A percentile compares a stretch with the other conserved stretches of the same genome.
phyloP scores from a whole-genome alignment of 768 basidiomycete genomes.

The Kwoniella mangroviensis region DNA sequence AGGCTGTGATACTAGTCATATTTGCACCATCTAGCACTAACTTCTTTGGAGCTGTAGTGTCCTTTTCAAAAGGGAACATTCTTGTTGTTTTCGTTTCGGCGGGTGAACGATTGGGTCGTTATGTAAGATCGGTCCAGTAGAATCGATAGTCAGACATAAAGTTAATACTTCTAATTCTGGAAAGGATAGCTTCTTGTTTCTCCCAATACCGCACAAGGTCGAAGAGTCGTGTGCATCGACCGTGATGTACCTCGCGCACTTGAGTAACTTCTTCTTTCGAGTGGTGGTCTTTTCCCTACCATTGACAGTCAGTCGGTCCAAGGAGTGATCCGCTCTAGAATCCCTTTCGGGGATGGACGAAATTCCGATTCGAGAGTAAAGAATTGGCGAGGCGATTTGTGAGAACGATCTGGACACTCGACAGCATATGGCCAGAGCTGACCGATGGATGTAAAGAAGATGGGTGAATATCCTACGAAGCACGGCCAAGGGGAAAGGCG shows the following conservation, averaged over 20 bases:
- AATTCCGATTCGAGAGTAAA: slow-evolving; percentile 3
- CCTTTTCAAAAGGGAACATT: background rate
- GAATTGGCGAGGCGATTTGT: background rate
- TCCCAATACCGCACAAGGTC: background rate
- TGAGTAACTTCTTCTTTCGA: background rate
- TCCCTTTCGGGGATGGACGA: background rate
- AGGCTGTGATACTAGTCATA: background rate
- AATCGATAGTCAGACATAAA: background rate
- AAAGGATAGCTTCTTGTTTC: background rate
- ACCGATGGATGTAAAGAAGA: background rate
- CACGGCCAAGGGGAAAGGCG: background rate
- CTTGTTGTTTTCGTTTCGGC: background rate
- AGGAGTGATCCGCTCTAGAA: background rate
- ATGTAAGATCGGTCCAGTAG: background rate
- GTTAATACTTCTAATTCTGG: background rate
- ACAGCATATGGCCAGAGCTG: slow-evolving; percentile 1
- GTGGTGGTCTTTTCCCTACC: background rate
- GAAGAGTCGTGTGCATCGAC: slow-evolving; percentile 2
- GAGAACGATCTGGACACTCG: background rate
- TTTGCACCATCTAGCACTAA: background rate
- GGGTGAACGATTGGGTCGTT: background rate
- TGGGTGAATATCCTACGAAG: background rate
- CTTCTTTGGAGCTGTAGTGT: background rate
- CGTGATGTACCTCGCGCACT: background rate
- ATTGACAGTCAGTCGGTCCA: background rate